Base-by-base conservation (phyloP, 805 yeast species). In the Torulaspora indica region DNA sequence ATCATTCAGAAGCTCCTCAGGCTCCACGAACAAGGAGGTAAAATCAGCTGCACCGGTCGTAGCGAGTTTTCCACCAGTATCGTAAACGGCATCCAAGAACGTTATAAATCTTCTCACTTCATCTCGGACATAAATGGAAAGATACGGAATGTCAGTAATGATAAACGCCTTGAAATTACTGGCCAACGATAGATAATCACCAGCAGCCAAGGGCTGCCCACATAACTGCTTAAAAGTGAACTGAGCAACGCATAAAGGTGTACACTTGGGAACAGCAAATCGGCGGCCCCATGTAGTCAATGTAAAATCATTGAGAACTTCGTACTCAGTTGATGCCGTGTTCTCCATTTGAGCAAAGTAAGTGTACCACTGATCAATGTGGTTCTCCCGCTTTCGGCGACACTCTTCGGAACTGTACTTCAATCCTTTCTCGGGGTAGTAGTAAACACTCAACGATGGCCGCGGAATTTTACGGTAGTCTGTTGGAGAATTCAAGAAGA, bases 31-130 rank as follows among this genome's bases (percentile, higher is more conserved):
- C 39, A 93, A 75, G 47, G 84, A 83, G 35, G 80, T 79, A 60
- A 89, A 91, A 17, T 88, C 83, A 8, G 89, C 90, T 1, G 85
- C 95, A 0, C 89, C 83, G 0, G 97, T 88, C 27, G 89, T 91
- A 1, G 95, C 95, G 12, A 93, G 68, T 57, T 89, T 76, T 8
- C 95, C 85, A 54, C 87, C 90, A 43, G 83, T 83, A 64, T 93
- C 98, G 63, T 93, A 93, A 3, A 90, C 95, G 0, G 98, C 97
- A 64, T 93, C 98, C 43, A 93, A 67, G 56, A 93, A 93, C 0
- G 96, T 93, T 63, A 93, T 93, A 60, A 93, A 91, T 55, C 98
- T 72, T 58, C 98, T 75, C 18, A 90, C 87, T 52, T 82, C 76
- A 57, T 93, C 97, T 51, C 96, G 76, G 38, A 79, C 83, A 53